Evolutionary conservation across 345 rosid species (phyloP).

Genomic region (Rubroshorea leprosula): DNA sequence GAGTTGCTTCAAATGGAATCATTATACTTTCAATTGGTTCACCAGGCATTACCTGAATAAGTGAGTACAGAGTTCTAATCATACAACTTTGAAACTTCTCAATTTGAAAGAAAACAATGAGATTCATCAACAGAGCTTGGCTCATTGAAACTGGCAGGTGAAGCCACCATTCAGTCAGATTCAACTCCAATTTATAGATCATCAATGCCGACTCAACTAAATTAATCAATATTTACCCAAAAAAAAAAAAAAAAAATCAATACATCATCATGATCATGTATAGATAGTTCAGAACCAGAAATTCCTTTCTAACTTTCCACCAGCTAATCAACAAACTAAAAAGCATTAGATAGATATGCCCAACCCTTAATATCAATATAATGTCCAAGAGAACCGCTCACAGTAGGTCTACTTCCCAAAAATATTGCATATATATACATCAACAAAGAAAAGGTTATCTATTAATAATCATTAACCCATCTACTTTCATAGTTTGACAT

Average conservation of each 20-base stretch:
- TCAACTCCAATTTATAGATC: neutral
- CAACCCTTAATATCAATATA: neutral
- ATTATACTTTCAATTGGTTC: slow-evolving; percentile 61
- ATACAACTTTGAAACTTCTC: neutral
- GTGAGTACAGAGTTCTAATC: slow-evolving; percentile 9
- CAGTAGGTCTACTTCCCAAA: neutral
- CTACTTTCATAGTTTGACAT: neutral
- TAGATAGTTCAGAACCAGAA: no score
- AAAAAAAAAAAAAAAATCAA: no score
- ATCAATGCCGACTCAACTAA: neutral
- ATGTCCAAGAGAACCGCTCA: neutral
- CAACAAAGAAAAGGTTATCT: neutral
- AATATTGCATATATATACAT: neutral
- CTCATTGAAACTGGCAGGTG: slow-evolving; percentile 9
- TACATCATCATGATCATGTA: no score
- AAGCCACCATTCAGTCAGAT: slow-evolving; percentile 1
- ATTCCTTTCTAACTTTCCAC: no score
- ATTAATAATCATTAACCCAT: neutral
- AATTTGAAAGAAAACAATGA: no score
- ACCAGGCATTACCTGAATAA: slow-evolving; percentile 38
- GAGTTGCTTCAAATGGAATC: slow-evolving; percentile 50
- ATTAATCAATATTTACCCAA: no score
- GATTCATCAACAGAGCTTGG: no score
- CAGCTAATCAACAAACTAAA: neutral
- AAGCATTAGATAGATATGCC: neutral